Evolutionary conservation across 1,284 basidiomycete genomes (phyloP).

Genomic region (Puccinia triticina): DNA sequence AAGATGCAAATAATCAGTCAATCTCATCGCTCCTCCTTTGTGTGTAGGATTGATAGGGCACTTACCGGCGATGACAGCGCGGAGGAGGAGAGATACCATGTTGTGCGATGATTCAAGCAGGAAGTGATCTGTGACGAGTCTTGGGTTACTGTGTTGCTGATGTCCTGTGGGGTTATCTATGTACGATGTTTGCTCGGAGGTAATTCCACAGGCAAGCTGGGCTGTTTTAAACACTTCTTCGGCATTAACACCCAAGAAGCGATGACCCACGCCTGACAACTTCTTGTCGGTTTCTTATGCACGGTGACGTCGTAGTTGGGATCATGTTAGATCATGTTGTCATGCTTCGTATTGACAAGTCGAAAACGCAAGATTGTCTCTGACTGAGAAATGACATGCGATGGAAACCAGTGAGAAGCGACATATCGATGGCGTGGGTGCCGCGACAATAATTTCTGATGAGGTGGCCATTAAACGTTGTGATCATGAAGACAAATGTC

Average conservation of each 20-base stretch:
- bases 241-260: background rate
- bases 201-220: background rate
- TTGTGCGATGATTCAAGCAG: background rate
- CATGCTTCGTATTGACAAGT: background rate
- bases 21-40: background rate
- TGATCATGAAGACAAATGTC: too few relatives aligned
- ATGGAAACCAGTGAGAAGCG: background rate
- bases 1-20: background rate
- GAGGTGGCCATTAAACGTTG: too few relatives aligned
- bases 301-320: background rate
- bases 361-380: background rate
- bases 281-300: background rate
- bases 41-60: background rate
- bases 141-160: too few relatives aligned
- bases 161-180: too few relatives aligned
- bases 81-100: background rate
- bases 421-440: background rate
- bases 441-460: background rate
- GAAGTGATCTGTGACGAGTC: too few relatives aligned
- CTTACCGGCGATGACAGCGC: slow-evolving; percentile 1
- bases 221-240: background rate
- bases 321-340: background rate
- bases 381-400: background rate
- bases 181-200: too few relatives aligned
- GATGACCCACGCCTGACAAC: background rate